phyloP scores from a whole-genome alignment of 805 yeast species.

The Grigorovia yakushimaensis region DNA sequence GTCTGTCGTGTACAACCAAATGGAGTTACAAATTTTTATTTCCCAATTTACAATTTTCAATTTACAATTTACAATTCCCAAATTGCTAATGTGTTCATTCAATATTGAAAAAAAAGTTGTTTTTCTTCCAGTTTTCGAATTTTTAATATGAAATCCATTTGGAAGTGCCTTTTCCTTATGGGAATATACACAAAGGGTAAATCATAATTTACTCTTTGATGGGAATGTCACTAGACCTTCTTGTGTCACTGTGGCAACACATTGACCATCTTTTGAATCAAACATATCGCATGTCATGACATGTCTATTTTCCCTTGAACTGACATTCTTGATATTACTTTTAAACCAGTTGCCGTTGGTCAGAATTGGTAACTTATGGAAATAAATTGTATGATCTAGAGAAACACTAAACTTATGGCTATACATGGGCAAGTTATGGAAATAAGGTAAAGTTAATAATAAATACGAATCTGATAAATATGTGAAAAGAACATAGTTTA shows the following conservation, averaged over 20 bases:
- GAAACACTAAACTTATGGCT: slow-evolving; percentile 46
- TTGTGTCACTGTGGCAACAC: slow-evolving; percentile 54
- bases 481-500: slow-evolving; percentile 48
- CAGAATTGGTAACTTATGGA: slow-evolving; percentile 36
- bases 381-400: slow-evolving; percentile 57
- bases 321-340: slow-evolving; percentile 38
- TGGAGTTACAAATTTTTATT: too few relatives aligned
- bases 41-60: too few relatives aligned
- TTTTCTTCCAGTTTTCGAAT: too few relatives aligned
- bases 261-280: slow-evolving; percentile 35
- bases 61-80: too few relatives aligned
- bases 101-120: too few relatives aligned
- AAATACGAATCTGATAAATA: slow-evolving; percentile 51
- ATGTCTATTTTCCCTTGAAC: slow-evolving; percentile 44
- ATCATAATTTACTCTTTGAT: slow-evolving; percentile 11
- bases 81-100: too few relatives aligned
- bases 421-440: slow-evolving; percentile 37
- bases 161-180: too few relatives aligned
- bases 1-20: too few relatives aligned
- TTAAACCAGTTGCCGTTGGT: slow-evolving; percentile 43
- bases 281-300: slow-evolving; percentile 51
- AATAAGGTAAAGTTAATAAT: slow-evolving; percentile 42
- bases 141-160: too few relatives aligned
- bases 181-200: too few relatives aligned
- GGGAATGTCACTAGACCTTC: slow-evolving; percentile 42